Evolutionary conservation across 2,329 filamentous ascomycete species (phyloP), one percentile per base, ranked within the genome.

Genomic region (Penicillium sp.): DNA sequence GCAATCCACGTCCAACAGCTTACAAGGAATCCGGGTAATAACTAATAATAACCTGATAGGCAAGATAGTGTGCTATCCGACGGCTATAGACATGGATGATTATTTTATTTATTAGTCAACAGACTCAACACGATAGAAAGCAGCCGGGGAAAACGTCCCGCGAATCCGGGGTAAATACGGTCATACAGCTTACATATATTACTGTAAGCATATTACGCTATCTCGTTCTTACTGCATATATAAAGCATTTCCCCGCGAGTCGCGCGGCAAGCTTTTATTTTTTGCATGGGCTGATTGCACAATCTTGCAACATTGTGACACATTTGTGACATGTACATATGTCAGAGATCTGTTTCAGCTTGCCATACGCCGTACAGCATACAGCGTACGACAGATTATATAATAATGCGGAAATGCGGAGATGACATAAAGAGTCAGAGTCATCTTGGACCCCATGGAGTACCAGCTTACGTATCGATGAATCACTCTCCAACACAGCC

Each of bases 141-240:
- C 40, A 5, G 18, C 40, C 40, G 40, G 40, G 40, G 40, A 24
- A 38, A n/a, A 18, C 18, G 18, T 23, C 14, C 48, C 49, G 49
- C 23, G 35, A 52, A 52, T 52, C 49, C 49, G 49, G 49, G 49
- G 49, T 52, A 35, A 43, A 21, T 12, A 20, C 18, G 5, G 40
- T n/a, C n/a, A n/a, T n/a, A n/a, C n/a, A n/a, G n/a, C n/a, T n/a
- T n/a, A n/a, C n/a, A n/a, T n/a, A n/a, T n/a, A n/a, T n/a, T 35
- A 35, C 8, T 35, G 28, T 30, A 35, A 14, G n/a, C 28, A 33
- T 33, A 33, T 33, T 12, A 12, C 12, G 28, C 6, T 33, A 33
- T 33, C 12, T 33, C 6, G 12, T 6, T 30, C 26, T 5, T 5
- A 5, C 26, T 9, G 5, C 35, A n/a, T 40, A 18, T 7, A 40